Percentiles rank a stretch among this genome's conserved stretches.
Conservation (phyloP, 1,284 basidiomycete species). For the Cryptococcus floricola region DNA sequence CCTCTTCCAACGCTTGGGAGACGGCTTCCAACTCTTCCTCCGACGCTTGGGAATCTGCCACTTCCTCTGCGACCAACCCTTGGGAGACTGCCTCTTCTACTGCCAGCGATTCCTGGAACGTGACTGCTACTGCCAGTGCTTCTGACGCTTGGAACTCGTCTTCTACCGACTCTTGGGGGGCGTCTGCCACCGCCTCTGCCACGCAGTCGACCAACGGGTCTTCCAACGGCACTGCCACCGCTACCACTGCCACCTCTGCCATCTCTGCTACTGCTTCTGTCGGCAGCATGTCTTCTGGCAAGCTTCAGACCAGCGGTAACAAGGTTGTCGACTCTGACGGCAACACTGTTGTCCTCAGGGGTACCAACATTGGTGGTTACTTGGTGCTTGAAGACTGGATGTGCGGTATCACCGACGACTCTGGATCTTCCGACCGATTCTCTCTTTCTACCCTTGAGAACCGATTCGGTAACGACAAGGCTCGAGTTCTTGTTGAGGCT, state of each 20-base stretch:
- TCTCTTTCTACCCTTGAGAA: constrained; percentile 27
- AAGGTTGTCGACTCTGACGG: constrained; percentile 32
- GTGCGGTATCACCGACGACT: constrained; percentile 38
- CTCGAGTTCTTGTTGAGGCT: constrained; percentile 25
- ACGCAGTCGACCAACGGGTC: constrained; percentile 9
- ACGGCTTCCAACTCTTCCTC: not conserved
- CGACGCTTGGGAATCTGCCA: not conserved
- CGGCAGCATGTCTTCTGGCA: constrained; percentile 23
- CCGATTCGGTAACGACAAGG: constrained; percentile 32
- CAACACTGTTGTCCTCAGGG: constrained; percentile 31
- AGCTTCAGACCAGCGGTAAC: constrained; percentile 29
- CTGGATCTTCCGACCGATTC: constrained; percentile 32
- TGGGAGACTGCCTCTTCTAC: not conserved
- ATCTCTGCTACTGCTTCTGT: constrained; percentile 6
- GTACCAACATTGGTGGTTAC: constrained; percentile 39
- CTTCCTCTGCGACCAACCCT: not conserved
- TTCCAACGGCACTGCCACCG: constrained; percentile 6
- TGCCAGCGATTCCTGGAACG: not conserved
- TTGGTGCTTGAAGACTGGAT: constrained; percentile 41
- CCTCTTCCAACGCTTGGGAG: constrained; percentile 1
- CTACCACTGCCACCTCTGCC: constrained; percentile 13
- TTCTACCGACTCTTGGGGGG: not conserved
- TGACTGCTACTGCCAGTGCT: not conserved
- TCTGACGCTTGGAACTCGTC: not conserved
- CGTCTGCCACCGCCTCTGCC: constrained; percentile 9